Percentiles rank a stretch among this genome's conserved stretches.
Evolutionary conservation across 2,329 filamentous ascomycete species (phyloP).

Genomic region (Juglanconis juglandina): DNA sequence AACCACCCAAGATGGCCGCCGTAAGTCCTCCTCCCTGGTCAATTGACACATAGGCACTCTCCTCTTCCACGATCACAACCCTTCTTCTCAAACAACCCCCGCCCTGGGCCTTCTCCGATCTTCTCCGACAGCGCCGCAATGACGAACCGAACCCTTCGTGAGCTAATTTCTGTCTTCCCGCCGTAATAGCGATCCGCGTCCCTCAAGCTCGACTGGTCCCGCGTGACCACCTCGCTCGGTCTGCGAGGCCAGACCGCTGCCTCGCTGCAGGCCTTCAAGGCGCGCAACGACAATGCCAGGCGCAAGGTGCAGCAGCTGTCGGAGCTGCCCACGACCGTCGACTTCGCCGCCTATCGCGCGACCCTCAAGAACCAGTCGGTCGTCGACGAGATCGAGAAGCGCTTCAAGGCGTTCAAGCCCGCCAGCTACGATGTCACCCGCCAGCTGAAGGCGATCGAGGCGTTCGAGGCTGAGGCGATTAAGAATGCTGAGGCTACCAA

Average conservation of each 20-base stretch:
- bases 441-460: conserved; percentile 97
- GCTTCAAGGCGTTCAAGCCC: conserved; percentile 88
- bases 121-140: background rate
- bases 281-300: conserved; percentile 98
- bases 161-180: conserved; percentile 51
- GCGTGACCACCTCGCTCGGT: conserved; percentile 89
- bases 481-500: conserved; percentile 98
- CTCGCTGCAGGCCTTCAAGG: conserved; percentile 95
- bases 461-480: conserved; percentile 93
- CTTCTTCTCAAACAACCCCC: background rate
- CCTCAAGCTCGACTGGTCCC: conserved; percentile 98
- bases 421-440: conserved; percentile 86
- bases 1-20: conserved; percentile 60
- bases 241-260: conserved; percentile 91
- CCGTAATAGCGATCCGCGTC: conserved; percentile 83
- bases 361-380: conserved; percentile 94
- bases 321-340: conserved; percentile 80
- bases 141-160: conserved; percentile 27
- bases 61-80: background rate
- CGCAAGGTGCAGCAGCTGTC: conserved; percentile 83
- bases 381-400: conserved; percentile 95
- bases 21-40: conserved; percentile 41
- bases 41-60: conserved; percentile 23
- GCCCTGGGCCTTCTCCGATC: background rate
- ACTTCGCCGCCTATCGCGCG: conserved; percentile 90